Base-by-base conservation (phyloP, 371 early-diverging fungal genomes). In the Funneliformis caledonium region DNA sequence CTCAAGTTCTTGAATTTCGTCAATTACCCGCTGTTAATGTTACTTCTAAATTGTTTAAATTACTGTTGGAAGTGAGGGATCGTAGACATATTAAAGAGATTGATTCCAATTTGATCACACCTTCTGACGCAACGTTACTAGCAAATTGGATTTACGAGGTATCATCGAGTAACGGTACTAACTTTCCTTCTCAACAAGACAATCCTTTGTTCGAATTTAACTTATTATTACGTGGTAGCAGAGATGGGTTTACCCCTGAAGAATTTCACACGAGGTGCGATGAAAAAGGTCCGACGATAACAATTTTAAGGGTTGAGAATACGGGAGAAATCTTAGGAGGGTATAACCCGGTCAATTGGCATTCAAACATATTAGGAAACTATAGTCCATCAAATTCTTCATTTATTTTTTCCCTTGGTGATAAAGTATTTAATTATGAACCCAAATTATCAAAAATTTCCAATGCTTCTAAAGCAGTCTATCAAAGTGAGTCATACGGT, bases 281-380 rank as follows among this genome's bases (percentile, higher is more conserved):
- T 76, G 50, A 62, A n/a, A 22, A 56, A n/a, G 60, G 64, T 26
- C 37, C 76, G 10, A 76, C 76, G n/a, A n/a, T 76, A 33, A 62
- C 42, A 62, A 31, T 62, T 33, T 61, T 76, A 37, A 76, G 64
- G 19, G 47, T 76, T 43, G 76, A 62, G 14, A 48, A 76, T 64
- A n/a, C 62, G 4, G 37, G 45, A 64, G 56, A 56, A 56, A 22
- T 76, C 3, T 61, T 76, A 31, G 76, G 76, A 11, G 76, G 64
- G 14, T 76, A 76, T 47, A 76, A 76, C 62, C 76, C 76, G 6
- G 62, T 76, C 42, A 62, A 62, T 12, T 67, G 78, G 50, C 64
- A 64, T 22, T 64, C 64, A 64, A 64, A 31, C 10, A 31, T 68
- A 16, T 33, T 43, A 42, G 43, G 69, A 33, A 19, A 37, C 16